Evolutionary conservation across 1,284 basidiomycete species (phyloP).

Genomic region (Cystobasidium slooffiae): DNA sequence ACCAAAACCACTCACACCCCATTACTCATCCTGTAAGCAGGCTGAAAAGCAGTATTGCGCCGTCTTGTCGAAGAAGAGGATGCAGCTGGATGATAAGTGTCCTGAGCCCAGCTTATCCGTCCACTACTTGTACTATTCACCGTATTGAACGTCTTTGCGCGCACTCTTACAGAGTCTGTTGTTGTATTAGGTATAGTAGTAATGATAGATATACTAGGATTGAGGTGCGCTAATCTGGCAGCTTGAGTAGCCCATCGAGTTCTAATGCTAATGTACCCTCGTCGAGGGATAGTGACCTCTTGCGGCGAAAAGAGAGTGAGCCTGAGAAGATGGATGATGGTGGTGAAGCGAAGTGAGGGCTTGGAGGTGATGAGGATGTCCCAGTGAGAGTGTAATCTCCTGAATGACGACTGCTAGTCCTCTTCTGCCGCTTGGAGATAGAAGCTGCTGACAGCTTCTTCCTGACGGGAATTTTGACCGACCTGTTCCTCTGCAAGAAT

Average conservation of each 20-base stretch:
- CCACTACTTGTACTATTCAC: neutral
- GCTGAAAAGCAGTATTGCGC: constrained; percentile 12
- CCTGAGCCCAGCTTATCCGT: neutral
- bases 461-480: constrained; percentile 15
- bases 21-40: constrained; percentile 32
- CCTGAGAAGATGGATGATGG: neutral
- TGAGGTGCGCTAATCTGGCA: neutral
- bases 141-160: neutral
- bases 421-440: constrained; percentile 13
- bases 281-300: constrained; percentile 6
- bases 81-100: neutral
- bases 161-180: neutral
- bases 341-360: neutral
- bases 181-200: neutral
- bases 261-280: constrained; percentile 8
- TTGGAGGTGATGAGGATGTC: neutral
- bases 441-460: constrained; percentile 28
- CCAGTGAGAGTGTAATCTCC: neutral
- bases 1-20: constrained; percentile 27
- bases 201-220: neutral
- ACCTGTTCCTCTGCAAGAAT: neutral
- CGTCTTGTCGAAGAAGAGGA: too few relatives aligned
- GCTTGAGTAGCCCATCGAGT: constrained; percentile 10
- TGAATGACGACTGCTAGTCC: neutral
- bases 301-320: neutral